Conservation (phyloP, 1,284 basidiomycete species). For the Pseudomicrostroma phylloplanum region DNA sequence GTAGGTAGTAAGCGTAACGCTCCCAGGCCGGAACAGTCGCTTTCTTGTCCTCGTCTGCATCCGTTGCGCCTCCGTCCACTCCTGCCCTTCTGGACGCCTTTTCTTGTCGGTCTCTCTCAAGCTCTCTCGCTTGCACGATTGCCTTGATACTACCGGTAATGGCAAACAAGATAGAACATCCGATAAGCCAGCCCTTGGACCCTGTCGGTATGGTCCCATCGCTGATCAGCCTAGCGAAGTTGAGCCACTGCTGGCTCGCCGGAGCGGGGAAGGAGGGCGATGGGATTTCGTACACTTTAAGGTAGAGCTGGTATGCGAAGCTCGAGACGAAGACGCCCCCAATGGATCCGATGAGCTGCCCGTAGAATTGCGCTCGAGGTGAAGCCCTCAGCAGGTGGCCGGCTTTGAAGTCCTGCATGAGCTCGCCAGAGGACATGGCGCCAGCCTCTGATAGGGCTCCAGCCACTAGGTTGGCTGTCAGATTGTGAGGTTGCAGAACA, state of each 20-base stretch:
- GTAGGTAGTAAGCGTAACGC: constrained; percentile 17
- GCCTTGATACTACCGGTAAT: constrained; percentile 59
- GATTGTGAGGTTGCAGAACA: constrained; percentile 74
- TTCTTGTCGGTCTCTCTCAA: constrained; percentile 21
- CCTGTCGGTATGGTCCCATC: constrained; percentile 74
- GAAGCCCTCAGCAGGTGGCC: constrained; percentile 66
- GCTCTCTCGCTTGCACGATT: constrained; percentile 53
- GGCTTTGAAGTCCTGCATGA: constrained; percentile 98
- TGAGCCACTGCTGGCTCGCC: constrained; percentile 73
- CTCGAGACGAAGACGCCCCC: constrained; percentile 77
- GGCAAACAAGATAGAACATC: constrained; percentile 59
- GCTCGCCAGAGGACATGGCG: constrained; percentile 90
- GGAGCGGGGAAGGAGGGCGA: constrained; percentile 89
- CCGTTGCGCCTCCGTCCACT: background rate
- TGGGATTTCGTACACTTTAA: constrained; percentile 65
- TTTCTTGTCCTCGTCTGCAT: constrained; percentile 8
- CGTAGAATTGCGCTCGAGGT: constrained; percentile 50
- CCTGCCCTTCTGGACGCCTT: background rate
- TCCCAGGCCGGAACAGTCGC: constrained; percentile 9
- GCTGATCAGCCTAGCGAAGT: constrained; percentile 75
- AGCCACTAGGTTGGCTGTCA: constrained; percentile 91
- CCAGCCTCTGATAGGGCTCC: constrained; percentile 94
- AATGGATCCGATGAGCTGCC: constrained; percentile 57
- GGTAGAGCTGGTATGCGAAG: constrained; percentile 73
- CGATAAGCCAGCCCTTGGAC: constrained; percentile 71